Conservation (phyloP, 139 green algal genomes). For the Coelastrella sp. region DNA sequence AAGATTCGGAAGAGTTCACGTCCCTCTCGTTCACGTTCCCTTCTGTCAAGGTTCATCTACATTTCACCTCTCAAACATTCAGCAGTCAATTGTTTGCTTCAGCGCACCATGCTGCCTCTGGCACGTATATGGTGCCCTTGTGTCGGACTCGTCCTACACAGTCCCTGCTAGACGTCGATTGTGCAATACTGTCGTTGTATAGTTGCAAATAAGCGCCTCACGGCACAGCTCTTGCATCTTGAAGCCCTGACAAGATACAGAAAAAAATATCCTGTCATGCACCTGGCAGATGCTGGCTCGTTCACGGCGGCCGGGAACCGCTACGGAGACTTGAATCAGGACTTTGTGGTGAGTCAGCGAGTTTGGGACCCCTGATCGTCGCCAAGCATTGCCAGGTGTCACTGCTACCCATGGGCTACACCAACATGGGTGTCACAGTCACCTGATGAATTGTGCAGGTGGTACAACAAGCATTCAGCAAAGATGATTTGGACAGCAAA, state of each 20-base stretch:
- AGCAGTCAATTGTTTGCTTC: too few species aligned
- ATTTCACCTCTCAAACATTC: too few species aligned
- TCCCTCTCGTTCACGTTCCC: too few species aligned
- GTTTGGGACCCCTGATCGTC: neutral
- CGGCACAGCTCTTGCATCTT: too few species aligned
- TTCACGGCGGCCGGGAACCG: conserved; percentile 39
- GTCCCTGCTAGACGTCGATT: too few species aligned
- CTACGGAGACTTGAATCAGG: conserved; percentile 69
- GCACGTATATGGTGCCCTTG: too few species aligned
- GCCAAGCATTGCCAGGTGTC: neutral
- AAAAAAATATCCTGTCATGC: conserved; percentile 4
- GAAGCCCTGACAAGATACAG: neutral
- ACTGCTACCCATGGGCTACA: neutral
- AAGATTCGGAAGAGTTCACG: too few species aligned
- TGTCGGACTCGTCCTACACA: too few species aligned
- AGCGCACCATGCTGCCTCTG: too few species aligned
- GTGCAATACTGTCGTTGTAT: too few species aligned
- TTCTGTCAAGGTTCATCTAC: too few species aligned
- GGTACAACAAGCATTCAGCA: conserved; percentile 9
- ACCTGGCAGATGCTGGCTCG: conserved; percentile 17
- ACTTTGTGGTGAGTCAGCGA: conserved; percentile 50
- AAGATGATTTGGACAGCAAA: neutral
- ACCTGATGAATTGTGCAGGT: conserved; percentile 10
- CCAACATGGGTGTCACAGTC: neutral
- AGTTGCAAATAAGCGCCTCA: too few species aligned